Percentiles rank a stretch among this genome's conserved stretches.
phyloP scores from a whole-genome alignment of 495 filamentous ascomycete genomes.

The Lentithecium fluviatile region DNA sequence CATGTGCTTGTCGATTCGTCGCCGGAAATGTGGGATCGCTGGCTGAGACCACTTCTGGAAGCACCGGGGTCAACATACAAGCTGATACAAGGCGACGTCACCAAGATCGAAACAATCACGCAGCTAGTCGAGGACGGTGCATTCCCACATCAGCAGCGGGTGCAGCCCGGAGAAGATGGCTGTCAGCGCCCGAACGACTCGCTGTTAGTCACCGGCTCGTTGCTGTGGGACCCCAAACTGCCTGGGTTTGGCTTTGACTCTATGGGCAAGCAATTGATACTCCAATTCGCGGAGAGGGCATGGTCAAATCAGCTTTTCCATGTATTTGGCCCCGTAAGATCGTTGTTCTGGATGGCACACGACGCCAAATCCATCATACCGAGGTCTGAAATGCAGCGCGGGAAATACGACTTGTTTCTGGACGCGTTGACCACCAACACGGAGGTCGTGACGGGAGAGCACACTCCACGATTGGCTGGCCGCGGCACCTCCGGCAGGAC shows the following conservation, averaged over 20 bases:
- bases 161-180: conserved; percentile 32
- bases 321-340: conserved; percentile 65
- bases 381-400: conserved; percentile 41
- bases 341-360: conserved; percentile 62
- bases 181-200: conserved; percentile 57
- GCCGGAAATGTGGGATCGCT: conserved; percentile 54
- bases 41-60: conserved; percentile 61
- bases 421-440: neutral
- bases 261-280: conserved; percentile 38
- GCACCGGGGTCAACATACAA: conserved; percentile 54
- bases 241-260: conserved; percentile 24
- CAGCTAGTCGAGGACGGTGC: conserved; percentile 48
- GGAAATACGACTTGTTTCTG: neutral
- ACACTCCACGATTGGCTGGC: conserved; percentile 45
- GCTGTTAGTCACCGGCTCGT: conserved; percentile 55
- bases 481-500: conserved; percentile 57
- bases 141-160: conserved; percentile 53
- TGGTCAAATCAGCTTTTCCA: conserved; percentile 52
- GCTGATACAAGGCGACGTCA: conserved; percentile 51
- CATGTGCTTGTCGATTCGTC: conserved; percentile 66
- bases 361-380: conserved; percentile 56
- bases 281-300: conserved; percentile 46
- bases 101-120: conserved; percentile 51
- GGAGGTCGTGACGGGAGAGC: conserved; percentile 15
- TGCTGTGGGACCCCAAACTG: conserved; percentile 27